Evolutionary conservation across 306 rosid species (phyloP), one percentile per base, ranked within the genome.

Genomic region (Trichosanthes cucumerina): DNA sequence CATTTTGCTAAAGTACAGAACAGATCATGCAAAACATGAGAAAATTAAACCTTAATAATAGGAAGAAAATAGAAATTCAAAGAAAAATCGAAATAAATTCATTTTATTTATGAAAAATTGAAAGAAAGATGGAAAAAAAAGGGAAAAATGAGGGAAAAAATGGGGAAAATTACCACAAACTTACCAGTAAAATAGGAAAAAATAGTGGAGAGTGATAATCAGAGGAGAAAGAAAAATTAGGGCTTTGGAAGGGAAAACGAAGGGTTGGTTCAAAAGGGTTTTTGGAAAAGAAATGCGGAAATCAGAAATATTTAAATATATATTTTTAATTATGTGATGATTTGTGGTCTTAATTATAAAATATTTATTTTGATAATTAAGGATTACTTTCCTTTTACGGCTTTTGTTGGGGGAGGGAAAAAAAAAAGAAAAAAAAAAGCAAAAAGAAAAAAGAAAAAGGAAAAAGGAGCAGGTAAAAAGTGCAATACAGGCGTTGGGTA

Each of bases 141-240:
- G 28, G 7, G 33, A 13, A 46, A 71, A 46, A 6, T 24, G 56
- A 43, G 18, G 18, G 23, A 46, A 49, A 69, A 69, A 85, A 83
- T 58, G 9, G 34, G 15, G 43, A 53, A 86, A 82, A 79, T 78
- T 47, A 52, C 77, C 15, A 26, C 23, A 52, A 65, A 79, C 89
- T 84, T 82, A 89, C 91, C 89, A 80, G 80, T 80, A 82, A 82
- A 78, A 79, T 26, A 75, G 83, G 75, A 24, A 86, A 86, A 86
- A 82, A 78, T 70, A 77, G 87, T 70, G 47, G 80, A 34, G 82
- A 64, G 56, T 62, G 54, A 82, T 50, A 80, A 77, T 66, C 36
- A 79, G 80, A 80, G 57, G 85, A 79, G 82, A 36, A 68, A 26
- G 66, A 75, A 78, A 83, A 73, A 47, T 49, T 73, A 26, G 60